phyloP scores from a whole-genome alignment of 1,284 basidiomycete genomes.

The Laetiporus sulphureus region DNA sequence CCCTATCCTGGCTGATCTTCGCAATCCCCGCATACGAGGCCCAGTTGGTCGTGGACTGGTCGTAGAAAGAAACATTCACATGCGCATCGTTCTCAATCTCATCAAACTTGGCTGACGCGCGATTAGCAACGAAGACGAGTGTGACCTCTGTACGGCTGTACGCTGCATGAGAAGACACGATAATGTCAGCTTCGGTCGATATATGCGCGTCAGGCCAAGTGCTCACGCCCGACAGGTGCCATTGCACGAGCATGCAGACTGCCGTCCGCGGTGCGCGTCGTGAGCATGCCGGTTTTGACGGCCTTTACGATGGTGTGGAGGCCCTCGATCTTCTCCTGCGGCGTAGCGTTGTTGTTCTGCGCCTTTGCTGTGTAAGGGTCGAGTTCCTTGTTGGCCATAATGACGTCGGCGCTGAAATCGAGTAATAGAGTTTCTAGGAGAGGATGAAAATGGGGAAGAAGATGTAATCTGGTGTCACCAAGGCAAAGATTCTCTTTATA shows the following conservation, averaged over 20 bases:
- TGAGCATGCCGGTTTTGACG: conserved; percentile 73
- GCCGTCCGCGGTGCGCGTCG: conserved; percentile 70
- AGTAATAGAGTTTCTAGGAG: too few relatives aligned
- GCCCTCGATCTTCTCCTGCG: conserved; percentile 64
- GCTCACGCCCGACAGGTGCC: conserved; percentile 59
- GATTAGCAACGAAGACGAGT: conserved; percentile 75
- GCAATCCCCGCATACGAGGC: conserved; percentile 79
- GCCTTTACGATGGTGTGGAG: conserved; percentile 56
- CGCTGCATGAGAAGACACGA: conserved; percentile 28
- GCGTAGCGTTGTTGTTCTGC: conserved; percentile 44
- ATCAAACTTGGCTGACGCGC: conserved; percentile 68
- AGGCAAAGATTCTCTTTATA: too few relatives aligned
- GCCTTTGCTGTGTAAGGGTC: conserved; percentile 64
- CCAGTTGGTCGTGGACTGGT: conserved; percentile 75
- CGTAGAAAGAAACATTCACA: conserved; percentile 78
- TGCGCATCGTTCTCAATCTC: conserved; percentile 72
- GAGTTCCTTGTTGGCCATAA: conserved; percentile 34
- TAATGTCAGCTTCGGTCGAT: conserved; percentile 1
- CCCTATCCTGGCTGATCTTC: conserved; percentile 55
- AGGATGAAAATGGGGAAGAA: too few relatives aligned
- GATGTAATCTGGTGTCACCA: too few relatives aligned
- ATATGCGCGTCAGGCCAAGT: neutral
- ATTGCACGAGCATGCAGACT: conserved; percentile 80
- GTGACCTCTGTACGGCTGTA: conserved; percentile 39
- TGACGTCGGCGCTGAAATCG: conserved; percentile 1